Evolutionary conservation across 23 red algal genomes (phyloP).

Genomic region (Porphyridium purpureum): DNA sequence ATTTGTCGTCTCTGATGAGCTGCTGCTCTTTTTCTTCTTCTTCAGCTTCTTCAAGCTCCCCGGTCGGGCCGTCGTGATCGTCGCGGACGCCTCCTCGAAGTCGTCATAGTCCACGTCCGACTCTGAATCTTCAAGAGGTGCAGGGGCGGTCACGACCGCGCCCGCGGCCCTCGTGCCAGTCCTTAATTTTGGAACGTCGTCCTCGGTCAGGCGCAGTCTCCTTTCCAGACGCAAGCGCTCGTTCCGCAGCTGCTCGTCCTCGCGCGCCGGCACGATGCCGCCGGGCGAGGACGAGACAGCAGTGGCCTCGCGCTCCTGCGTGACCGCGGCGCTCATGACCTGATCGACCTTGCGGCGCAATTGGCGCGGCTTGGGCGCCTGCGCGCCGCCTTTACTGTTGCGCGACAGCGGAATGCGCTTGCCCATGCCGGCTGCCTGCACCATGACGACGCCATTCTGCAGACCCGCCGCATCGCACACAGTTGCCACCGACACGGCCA

Average conservation of each 20-base stretch:
- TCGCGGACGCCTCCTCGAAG: too few species aligned
- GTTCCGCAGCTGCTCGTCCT: not conserved
- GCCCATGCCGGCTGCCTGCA: too few species aligned
- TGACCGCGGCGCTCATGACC: not conserved
- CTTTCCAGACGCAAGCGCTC: not conserved
- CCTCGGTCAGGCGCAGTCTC: not conserved
- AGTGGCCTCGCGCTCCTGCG: not conserved
- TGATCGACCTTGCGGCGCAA: not conserved
- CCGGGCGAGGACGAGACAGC: too few species aligned
- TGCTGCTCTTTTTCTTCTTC: not conserved
- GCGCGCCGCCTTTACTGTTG: too few species aligned
- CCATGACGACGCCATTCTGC: too few species aligned
- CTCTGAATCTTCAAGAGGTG: not conserved
- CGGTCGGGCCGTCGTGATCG: too few species aligned
- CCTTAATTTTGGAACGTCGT: not conserved
- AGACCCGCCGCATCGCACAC: too few species aligned
- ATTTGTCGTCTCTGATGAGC: too few species aligned
- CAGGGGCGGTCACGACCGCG: not conserved
- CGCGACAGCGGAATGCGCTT: too few species aligned
- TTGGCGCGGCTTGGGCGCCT: not conserved
- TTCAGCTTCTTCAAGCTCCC: not conserved
- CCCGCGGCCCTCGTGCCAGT: not conserved
- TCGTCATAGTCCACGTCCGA: not conserved
- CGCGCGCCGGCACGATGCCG: too few species aligned
- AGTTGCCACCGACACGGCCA: too few species aligned